Conservation (phyloP, 2,329 filamentous ascomycete genomes). For the Fusarium nanum region DNA sequence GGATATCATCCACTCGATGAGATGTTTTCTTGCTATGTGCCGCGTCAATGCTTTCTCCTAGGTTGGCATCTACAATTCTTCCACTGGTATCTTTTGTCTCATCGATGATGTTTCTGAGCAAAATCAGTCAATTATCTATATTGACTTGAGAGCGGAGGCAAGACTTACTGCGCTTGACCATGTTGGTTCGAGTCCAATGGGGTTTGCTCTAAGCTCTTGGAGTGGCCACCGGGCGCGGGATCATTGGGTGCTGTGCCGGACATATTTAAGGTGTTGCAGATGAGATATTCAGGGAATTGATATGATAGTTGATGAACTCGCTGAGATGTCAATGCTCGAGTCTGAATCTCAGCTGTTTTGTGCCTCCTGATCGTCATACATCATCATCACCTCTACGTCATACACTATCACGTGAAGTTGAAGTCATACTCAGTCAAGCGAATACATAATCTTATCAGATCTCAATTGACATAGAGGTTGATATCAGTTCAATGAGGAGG, state of each 20-base stretch:
- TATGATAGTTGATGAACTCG: too few relatives aligned
- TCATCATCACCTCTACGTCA: conserved; percentile 15
- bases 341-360: background rate
- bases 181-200: conserved; percentile 13
- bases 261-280: background rate
- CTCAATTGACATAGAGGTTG: too few relatives aligned
- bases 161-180: conserved; percentile 17
- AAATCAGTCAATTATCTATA: background rate
- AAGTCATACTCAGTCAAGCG: background rate
- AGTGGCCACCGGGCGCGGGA: conserved; percentile 9
- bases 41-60: conserved; percentile 16
- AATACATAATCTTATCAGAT: background rate
- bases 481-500: too few relatives aligned
- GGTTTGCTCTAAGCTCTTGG: conserved; percentile 2
- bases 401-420: conserved; percentile 3
- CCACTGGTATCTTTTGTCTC: conserved; percentile 18
- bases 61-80: conserved; percentile 4
- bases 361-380: background rate
- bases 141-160: too few relatives aligned
- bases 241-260: conserved; percentile 22
- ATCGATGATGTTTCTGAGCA: conserved; percentile 8
- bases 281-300: background rate
- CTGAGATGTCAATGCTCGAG: background rate
- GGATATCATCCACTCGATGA: background rate
- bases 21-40: background rate